A percentile compares a stretch with the other conserved stretches of the same genome.
phyloP scores from a whole-genome alignment of 306 rosid genomes.

The Boehmeria nivea region DNA sequence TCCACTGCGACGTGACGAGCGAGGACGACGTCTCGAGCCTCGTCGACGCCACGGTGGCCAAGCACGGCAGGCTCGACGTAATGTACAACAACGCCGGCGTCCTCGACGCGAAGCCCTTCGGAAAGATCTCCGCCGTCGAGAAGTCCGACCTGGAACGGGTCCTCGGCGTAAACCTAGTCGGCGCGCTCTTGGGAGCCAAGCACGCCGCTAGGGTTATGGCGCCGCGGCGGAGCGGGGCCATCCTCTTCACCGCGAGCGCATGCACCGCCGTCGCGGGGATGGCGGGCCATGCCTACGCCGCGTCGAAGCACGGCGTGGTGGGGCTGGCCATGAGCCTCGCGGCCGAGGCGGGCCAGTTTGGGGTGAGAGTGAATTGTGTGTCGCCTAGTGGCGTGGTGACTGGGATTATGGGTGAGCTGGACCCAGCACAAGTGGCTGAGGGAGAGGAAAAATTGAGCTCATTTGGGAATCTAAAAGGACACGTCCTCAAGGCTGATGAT shows the following conservation, averaged over 20 bases:
- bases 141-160: slow-evolving; percentile 64
- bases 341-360: slow-evolving; percentile 66
- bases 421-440: slow-evolving; percentile 12
- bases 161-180: slow-evolving; percentile 44
- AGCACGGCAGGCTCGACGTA: slow-evolving; percentile 58
- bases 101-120: slow-evolving; percentile 32
- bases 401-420: slow-evolving; percentile 27
- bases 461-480: slow-evolving; percentile 49
- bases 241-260: slow-evolving; percentile 53
- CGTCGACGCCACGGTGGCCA: slow-evolving; percentile 23
- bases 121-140: slow-evolving; percentile 42
- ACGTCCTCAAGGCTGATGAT: slow-evolving; percentile 55
- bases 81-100: slow-evolving; percentile 89
- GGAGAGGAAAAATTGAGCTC: slow-evolving; percentile 40
- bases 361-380: slow-evolving; percentile 71
- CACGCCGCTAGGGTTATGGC: slow-evolving; percentile 73
- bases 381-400: slow-evolving; percentile 54
- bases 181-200: slow-evolving; percentile 64
- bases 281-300: slow-evolving; percentile 55
- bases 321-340: slow-evolving; percentile 67
- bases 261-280: slow-evolving; percentile 58
- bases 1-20: slow-evolving; percentile 63
- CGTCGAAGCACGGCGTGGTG: slow-evolving; percentile 64
- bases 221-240: slow-evolving; percentile 37
- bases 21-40: slow-evolving; percentile 53